phyloP scores from a whole-genome alignment of 352 stramenopile genomes.

The Phytophthora idaei region DNA sequence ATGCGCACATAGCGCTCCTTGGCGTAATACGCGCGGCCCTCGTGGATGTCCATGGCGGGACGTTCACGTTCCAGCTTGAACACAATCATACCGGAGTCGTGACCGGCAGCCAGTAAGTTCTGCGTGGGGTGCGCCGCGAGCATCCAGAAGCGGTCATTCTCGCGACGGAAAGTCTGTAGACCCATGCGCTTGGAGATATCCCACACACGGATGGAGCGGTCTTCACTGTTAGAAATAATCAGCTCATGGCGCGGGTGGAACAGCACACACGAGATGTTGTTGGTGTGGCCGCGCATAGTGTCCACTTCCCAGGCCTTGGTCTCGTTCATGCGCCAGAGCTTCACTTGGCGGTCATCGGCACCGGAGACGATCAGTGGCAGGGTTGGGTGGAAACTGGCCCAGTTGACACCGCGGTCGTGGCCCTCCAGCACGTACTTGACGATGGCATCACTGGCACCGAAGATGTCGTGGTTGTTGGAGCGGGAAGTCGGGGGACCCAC shows the following conservation, averaged over 20 bases:
- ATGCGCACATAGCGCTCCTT: conserved; percentile 98
- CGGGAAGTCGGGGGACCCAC: conserved; percentile 46
- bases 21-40: conserved; percentile 94
- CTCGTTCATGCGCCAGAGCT: conserved; percentile 99
- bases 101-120: conserved; percentile 98
- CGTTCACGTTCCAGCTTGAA: conserved; percentile 99
- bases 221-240: conserved; percentile 99
- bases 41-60: conserved; percentile 92
- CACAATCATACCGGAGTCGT: conserved; percentile 99
- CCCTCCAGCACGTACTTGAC: conserved; percentile 99
- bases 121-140: conserved; percentile 94
- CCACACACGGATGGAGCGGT: conserved; percentile 99
- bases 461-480: conserved; percentile 94
- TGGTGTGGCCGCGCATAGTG: conserved; percentile 99
- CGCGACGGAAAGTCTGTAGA: conserved; percentile 98
- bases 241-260: conserved; percentile 99
- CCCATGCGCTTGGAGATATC: conserved; percentile 99
- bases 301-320: conserved; percentile 99
- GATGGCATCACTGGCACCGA: conserved; percentile 98
- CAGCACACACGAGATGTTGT: conserved; percentile 99
- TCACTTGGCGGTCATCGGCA: conserved; percentile 99
- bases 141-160: conserved; percentile 99
- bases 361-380: conserved; percentile 98
- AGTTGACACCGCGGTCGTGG: conserved; percentile 99
- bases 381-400: conserved; percentile 98